phyloP scores from a whole-genome alignment of 805 yeast species.

The Ogataea allantospora region DNA sequence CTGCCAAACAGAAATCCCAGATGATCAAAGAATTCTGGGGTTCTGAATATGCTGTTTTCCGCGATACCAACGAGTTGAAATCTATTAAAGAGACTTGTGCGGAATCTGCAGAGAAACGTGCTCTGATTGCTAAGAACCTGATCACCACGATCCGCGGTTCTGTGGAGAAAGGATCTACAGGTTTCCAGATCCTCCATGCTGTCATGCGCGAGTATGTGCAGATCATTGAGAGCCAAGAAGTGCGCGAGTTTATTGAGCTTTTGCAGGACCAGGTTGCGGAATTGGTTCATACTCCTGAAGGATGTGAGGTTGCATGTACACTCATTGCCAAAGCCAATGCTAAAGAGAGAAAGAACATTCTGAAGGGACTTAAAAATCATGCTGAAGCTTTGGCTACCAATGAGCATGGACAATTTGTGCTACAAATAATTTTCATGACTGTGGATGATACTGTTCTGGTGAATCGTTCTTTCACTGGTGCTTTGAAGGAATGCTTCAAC shows the following conservation, averaged over 20 bases:
- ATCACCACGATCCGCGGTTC: conserved; percentile 83
- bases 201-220: conserved; percentile 88
- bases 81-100: conserved; percentile 62
- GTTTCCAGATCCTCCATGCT: conserved; percentile 93
- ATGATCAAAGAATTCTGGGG: conserved; percentile 98
- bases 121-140: conserved; percentile 70
- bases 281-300: conserved; percentile 92
- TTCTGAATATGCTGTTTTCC: conserved; percentile 87
- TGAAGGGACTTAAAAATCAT: conserved; percentile 73
- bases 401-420: conserved; percentile 82
- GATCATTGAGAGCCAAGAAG: conserved; percentile 67
- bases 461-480: conserved; percentile 66
- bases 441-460: conserved; percentile 92
- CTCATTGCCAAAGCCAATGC: conserved; percentile 82
- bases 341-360: conserved; percentile 81
- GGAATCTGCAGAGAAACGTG: conserved; percentile 75
- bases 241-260: conserved; percentile 77
- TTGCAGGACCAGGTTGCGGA: conserved; percentile 89
- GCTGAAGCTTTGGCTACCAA: conserved; percentile 74
- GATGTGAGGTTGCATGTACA: conserved; percentile 85
- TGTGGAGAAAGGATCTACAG: conserved; percentile 93
- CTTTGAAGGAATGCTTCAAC: conserved; percentile 50
- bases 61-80: conserved; percentile 65
- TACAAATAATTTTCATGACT: conserved; percentile 74
- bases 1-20: conserved; percentile 79